Conservation (phyloP, 1,139 yeast species). For the Debaryomyces coudertii region DNA sequence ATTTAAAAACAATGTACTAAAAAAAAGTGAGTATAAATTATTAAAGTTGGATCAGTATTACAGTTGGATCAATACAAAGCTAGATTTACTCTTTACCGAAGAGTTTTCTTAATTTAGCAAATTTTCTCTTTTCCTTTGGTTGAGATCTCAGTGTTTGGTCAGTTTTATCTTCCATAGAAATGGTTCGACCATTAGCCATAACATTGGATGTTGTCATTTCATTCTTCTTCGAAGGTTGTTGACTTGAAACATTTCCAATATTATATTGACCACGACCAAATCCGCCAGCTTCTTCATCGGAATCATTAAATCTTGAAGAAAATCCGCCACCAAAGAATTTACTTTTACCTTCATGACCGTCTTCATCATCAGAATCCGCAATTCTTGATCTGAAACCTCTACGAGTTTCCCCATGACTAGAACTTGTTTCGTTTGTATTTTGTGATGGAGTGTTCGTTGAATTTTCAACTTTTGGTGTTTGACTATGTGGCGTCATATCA, state of each 20-base stretch:
- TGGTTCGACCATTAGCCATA: not conserved
- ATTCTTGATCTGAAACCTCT: slow-evolving; percentile 47
- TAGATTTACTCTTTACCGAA: slow-evolving; percentile 48
- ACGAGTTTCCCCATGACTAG: not conserved
- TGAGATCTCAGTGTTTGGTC: not conserved
- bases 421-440: not conserved
- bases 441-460: not conserved
- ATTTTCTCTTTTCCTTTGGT: slow-evolving; percentile 49
- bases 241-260: not conserved
- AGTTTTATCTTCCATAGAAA: slow-evolving; percentile 1
- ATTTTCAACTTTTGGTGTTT: not conserved
- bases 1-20: slow-evolving; percentile 3
- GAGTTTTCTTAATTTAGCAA: slow-evolving; percentile 61
- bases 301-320: slow-evolving; percentile 23
- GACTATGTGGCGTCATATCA: slow-evolving; percentile 9
- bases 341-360: slow-evolving; percentile 10
- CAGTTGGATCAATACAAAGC: not conserved
- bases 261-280: slow-evolving; percentile 14
- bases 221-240: not conserved
- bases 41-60: too few relatives aligned
- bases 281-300: slow-evolving; percentile 21
- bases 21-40: not conserved
- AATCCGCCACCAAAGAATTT: slow-evolving; percentile 5
- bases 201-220: not conserved
- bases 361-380: slow-evolving; percentile 57